These are phyloP conservation scores for Paraphoma sp. DNA, from an alignment of 2,329 filamentous ascomycete species.

Conservation along the genomic window DNA sequence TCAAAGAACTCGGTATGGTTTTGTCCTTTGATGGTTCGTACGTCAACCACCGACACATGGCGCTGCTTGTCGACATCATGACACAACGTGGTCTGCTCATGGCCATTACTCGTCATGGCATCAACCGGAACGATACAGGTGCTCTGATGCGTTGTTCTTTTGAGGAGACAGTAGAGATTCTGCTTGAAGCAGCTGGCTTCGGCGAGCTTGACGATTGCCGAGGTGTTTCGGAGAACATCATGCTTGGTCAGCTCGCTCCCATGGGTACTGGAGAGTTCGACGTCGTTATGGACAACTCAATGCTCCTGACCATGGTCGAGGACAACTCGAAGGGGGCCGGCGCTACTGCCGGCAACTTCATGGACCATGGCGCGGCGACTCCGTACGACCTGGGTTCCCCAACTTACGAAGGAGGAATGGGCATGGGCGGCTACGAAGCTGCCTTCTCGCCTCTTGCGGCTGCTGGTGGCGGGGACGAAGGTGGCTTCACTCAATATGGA, in stretches of 20 bases:
- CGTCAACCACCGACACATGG: constrained; percentile 97
- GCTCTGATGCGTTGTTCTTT: constrained; percentile 99
- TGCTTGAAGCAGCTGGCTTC: constrained; percentile 91
- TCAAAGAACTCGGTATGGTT: constrained; percentile 89
- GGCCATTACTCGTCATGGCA: constrained; percentile 96
- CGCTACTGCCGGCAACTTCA: constrained; percentile 76
- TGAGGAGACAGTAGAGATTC: constrained; percentile 98
- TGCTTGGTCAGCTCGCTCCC: constrained; percentile 95
- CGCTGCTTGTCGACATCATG: constrained; percentile 96
- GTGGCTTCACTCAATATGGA: constrained; percentile 68
- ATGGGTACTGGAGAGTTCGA: constrained; percentile 98
- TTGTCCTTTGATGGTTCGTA: constrained; percentile 99
- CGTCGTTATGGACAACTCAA: constrained; percentile 88
- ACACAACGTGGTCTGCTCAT: constrained; percentile 93
- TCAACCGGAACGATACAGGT: constrained; percentile 97
- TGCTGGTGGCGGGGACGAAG: constrained; percentile 64
- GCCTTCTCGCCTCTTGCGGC: constrained; percentile 77
- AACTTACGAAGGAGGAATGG: constrained; percentile 65
- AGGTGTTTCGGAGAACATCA: constrained; percentile 98
- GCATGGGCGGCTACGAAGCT: constrained; percentile 67
- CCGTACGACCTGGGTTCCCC: constrained; percentile 83
- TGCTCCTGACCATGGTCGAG: constrained; percentile 93
- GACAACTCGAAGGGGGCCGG: constrained; percentile 76
- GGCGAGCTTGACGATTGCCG: constrained; percentile 97
- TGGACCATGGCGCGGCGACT: constrained; percentile 82